phyloP scores from a whole-genome alignment of 495 filamentous ascomycete species.

The Penicillium salamii region DNA sequence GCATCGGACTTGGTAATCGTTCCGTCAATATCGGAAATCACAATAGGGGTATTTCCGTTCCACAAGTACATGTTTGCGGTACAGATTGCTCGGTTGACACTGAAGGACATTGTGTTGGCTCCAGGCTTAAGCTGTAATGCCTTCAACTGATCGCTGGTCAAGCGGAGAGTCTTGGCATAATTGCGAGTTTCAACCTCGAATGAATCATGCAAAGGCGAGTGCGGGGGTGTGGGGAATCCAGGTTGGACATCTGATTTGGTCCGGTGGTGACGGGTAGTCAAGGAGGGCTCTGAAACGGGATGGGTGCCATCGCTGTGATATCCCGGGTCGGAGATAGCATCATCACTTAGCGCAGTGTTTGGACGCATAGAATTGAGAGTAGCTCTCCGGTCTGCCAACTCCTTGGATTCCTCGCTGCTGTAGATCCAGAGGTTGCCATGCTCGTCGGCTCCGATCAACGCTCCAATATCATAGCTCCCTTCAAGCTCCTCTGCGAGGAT shows the following conservation, averaged over 20 bases:
- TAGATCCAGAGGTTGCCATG: conserved; percentile 98
- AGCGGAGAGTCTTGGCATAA: conserved; percentile 94
- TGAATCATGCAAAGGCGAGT: conserved; percentile 62
- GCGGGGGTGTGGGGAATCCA: conserved; percentile 70
- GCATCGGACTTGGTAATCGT: conserved; percentile 99
- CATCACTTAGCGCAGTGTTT: conserved; percentile 60
- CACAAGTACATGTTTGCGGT: conserved; percentile 90
- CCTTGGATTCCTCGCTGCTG: conserved; percentile 93
- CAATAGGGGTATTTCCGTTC: conserved; percentile 83
- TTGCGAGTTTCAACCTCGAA: conserved; percentile 66
- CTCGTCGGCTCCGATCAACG: conserved; percentile 91
- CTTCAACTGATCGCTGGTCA: conserved; percentile 95
- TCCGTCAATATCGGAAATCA: conserved; percentile 98
- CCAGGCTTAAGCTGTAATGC: conserved; percentile 78
- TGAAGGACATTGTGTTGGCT: conserved; percentile 90
- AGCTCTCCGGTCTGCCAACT: conserved; percentile 57
- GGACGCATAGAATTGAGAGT: conserved; percentile 52
- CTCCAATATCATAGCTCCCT: conserved; percentile 92
- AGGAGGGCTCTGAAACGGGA: conserved; percentile 32
- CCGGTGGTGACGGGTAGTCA: conserved; percentile 47
- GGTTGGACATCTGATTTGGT: conserved; percentile 69
- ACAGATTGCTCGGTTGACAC: conserved; percentile 90
- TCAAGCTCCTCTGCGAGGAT: conserved; percentile 93
- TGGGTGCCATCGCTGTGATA: conserved; percentile 82
- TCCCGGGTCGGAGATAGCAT: conserved; percentile 87